A percentile compares a stretch with the other conserved stretches of the same genome.
phyloP scores from a whole-genome alignment of 257 asterid genomes.

The Phtheirospermum japonicum region DNA sequence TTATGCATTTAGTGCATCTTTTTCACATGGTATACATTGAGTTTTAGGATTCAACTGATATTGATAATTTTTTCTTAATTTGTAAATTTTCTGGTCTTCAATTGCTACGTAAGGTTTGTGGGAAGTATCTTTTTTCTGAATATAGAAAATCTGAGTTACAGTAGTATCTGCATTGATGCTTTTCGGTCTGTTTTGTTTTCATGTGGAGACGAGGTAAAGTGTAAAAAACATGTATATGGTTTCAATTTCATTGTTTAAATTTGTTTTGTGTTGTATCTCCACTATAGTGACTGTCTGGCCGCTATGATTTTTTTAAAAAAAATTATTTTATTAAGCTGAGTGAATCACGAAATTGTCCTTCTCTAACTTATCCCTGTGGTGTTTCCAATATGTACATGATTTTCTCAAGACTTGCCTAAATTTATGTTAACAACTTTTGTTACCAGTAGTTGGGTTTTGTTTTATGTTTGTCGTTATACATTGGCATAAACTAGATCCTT shows the following conservation, averaged over 20 bases:
- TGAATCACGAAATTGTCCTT: slow-evolving; percentile 16
- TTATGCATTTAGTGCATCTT: slow-evolving; percentile 21
- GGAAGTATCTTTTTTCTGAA: not conserved
- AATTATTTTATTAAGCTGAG: not conserved
- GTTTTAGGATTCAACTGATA: slow-evolving; percentile 19
- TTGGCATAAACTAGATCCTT: slow-evolving; percentile 23
- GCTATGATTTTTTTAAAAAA: not conserved
- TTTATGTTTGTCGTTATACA: no score
- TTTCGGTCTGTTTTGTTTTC: slow-evolving; percentile 9
- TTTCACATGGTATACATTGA: slow-evolving; percentile 11
- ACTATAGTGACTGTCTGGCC: not conserved
- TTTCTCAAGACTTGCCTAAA: slow-evolving; percentile 2
- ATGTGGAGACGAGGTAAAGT: slow-evolving; percentile 16
- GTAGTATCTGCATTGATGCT: slow-evolving; percentile 1
- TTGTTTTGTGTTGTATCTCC: slow-evolving; percentile 14
- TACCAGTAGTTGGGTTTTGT: not conserved
- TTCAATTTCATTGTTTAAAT: slow-evolving; percentile 5
- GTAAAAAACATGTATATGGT: not conserved
- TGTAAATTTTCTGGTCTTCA: not conserved
- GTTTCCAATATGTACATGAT: slow-evolving; percentile 9
- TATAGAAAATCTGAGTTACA: slow-evolving; percentile 10
- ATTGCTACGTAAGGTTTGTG: slow-evolving; percentile 4
- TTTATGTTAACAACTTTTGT: not conserved
- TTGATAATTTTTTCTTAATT: slow-evolving; percentile 11
- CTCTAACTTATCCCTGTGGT: not conserved